Evolutionary conservation across 352 stramenopile genomes (phyloP).

Genomic region (Phytophthora pluvialis): DNA sequence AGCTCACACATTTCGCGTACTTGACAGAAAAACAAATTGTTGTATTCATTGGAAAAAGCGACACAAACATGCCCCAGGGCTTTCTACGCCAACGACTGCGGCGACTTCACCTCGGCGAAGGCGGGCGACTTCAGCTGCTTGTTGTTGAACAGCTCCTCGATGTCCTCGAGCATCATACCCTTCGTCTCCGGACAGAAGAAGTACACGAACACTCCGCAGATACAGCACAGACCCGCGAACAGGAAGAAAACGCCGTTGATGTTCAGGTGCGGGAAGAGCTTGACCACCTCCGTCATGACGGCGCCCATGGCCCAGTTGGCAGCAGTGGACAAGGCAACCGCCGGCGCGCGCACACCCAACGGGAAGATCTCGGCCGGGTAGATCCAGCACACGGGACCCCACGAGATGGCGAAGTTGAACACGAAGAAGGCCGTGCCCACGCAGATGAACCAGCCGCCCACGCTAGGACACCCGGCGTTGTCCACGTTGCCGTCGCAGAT

Average conservation of each 20-base stretch:
- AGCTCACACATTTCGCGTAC: too few relatives aligned
- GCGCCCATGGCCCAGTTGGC: slow-evolving; percentile 49
- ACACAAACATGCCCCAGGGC: too few relatives aligned
- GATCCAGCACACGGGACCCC: slow-evolving; percentile 46
- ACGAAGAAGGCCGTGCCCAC: slow-evolving; percentile 9
- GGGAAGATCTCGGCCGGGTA: slow-evolving; percentile 60
- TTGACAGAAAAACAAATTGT: background rate
- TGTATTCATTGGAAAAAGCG: too few relatives aligned
- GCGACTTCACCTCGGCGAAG: slow-evolving; percentile 41
- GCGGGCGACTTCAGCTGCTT: slow-evolving; percentile 19
- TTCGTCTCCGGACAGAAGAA: slow-evolving; percentile 51
- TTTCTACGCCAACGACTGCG: background rate
- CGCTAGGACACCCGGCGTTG: background rate
- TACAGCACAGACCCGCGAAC: slow-evolving; percentile 46
- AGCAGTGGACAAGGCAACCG: slow-evolving; percentile 11
- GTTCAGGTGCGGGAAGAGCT: too few relatives aligned
- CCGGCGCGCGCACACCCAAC: slow-evolving; percentile 30
- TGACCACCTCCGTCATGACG: slow-evolving; percentile 39
- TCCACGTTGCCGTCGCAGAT: slow-evolving; percentile 44
- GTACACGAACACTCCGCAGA: slow-evolving; percentile 46
- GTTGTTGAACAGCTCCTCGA: slow-evolving; percentile 44
- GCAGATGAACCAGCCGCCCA: slow-evolving; percentile 13
- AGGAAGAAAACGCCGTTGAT: slow-evolving; percentile 63
- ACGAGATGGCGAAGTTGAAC: slow-evolving; percentile 6
- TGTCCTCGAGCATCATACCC: slow-evolving; percentile 46